Evolutionary conservation across 495 filamentous ascomycete genomes (phyloP), one percentile per base, ranked within the genome.

Genomic region (Oleoguttula mirabilis): DNA sequence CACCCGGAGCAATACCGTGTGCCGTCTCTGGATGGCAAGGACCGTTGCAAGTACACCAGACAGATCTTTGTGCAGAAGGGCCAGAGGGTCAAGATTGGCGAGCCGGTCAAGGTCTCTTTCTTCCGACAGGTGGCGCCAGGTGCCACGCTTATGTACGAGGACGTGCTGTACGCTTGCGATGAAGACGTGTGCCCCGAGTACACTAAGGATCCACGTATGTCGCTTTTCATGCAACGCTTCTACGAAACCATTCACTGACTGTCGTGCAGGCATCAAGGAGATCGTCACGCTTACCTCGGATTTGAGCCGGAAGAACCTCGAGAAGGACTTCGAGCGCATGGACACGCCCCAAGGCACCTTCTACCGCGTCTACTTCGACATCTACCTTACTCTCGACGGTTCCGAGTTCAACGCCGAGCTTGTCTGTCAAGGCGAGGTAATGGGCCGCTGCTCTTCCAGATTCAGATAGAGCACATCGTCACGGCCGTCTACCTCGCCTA

Each of bases 21-120:
- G 11, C 92, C 90, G 16, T 90, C 82, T 50, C 73, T 96, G 42
- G 90, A 98, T 52, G 90, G 90, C 43, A 94, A 94, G 56, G 90
- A 98, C 60, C 75, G 90, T 37, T 98, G 90, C 79, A 98, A 98
- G 69, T 98, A 95, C 59, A 98, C 90, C 4, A 72, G 90, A 32
- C 92, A 98, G 57, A 95, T 96, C 47, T 98, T 98, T 54, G 90
- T 98, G 51, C 90, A 95, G 57, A 98, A 96, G 68, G 92, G 92
- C 14, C 90, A 98, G 62, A 77, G 90, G 56, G 87, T 98, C 60
- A 95, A 94, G 78, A 96, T 94, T 57, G 90, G 90, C 46, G 90
- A 98, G 64, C 90, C 92, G 6, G 90, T 96, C 61, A 98, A 98
- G 67, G 92, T 98, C 21, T 88, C 82, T 39, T 98, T 98, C 65